phyloP scores from a whole-genome alignment of 2,329 filamentous ascomycete species.

The Ophiosphaerella narmari region DNA sequence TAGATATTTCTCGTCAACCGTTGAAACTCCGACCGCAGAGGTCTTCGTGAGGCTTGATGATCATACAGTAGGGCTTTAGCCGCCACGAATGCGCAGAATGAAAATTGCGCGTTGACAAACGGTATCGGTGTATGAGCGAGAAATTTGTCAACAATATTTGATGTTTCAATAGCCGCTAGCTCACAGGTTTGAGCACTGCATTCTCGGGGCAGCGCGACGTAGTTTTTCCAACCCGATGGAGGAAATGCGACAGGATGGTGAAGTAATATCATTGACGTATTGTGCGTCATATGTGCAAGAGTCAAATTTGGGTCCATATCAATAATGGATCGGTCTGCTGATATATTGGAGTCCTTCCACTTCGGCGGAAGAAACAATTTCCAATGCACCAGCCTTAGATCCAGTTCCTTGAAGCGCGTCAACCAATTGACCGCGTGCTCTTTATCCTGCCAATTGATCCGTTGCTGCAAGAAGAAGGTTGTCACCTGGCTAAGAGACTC shows the following conservation, averaged over 20 bases:
- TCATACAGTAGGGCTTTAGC: conserved; percentile 40
- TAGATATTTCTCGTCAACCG: conserved; percentile 27
- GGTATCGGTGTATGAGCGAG: conserved; percentile 32
- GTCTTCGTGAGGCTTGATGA: conserved; percentile 20
- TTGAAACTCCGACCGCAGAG: conserved; percentile 32
- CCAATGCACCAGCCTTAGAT: conserved; percentile 41
- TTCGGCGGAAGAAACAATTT: conserved; percentile 40
- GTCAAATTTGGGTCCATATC: conserved; percentile 44
- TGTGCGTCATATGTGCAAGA: conserved; percentile 41
- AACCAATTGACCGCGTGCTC: conserved; percentile 42
- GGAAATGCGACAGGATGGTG: conserved; percentile 41
- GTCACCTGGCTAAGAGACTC: conserved; percentile 42
- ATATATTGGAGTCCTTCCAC: conserved; percentile 43
- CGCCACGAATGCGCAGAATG: conserved; percentile 40
- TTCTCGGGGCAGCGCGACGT: conserved; percentile 37
- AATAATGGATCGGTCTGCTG: conserved; percentile 28
- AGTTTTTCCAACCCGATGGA: conserved; percentile 36
- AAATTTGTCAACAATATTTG: conserved; percentile 42
- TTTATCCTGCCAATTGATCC: conserved; percentile 42
- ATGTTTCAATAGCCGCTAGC: conserved; percentile 38
- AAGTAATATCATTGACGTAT: conserved; percentile 43
- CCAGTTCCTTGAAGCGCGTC: conserved; percentile 42
- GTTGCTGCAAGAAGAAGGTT: conserved; percentile 41
- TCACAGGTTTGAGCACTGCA: conserved; percentile 42
- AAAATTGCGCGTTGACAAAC: conserved; percentile 42